phyloP scores from a whole-genome alignment of 2,329 filamentous ascomycete species.

The Endothia cerciana region DNA sequence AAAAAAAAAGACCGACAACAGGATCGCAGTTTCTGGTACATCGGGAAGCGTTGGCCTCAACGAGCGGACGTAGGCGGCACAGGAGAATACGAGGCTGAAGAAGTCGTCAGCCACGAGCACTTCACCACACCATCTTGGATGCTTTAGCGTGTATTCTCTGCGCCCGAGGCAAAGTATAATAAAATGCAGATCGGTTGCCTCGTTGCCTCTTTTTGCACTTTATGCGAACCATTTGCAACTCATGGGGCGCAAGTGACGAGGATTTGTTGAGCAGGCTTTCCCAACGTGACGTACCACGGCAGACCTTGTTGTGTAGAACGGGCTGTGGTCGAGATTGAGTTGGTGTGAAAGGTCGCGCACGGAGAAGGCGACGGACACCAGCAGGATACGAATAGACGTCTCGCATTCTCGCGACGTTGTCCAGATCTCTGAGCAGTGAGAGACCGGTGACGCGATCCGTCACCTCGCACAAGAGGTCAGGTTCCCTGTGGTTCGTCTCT shows the following conservation, averaged over 20 bases:
- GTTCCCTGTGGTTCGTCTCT: not conserved
- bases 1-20: not conserved
- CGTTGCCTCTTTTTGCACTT: slow-evolving; percentile 5
- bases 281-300: too few species aligned
- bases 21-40: not conserved
- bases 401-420: slow-evolving; percentile 9
- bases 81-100: not conserved
- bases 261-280: not conserved
- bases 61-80: not conserved
- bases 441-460: slow-evolving; percentile 12
- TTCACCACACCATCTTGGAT: not conserved
- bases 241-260: not conserved
- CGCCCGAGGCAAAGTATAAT: not conserved
- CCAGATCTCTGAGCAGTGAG: slow-evolving; percentile 22
- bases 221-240: not conserved
- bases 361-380: not conserved
- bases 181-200: not conserved
- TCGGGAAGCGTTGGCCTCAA: not conserved
- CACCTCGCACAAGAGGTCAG: slow-evolving; percentile 4
- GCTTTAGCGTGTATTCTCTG: not conserved
- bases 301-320: too few species aligned
- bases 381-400: not conserved
- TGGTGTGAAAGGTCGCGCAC: not conserved
- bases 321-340: not conserved
- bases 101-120: not conserved